These are phyloP conservation scores for Aspergillus clavatus DNA, from an alignment of 2,329 filamentous ascomycete genomes.

Conservation along the genomic window DNA sequence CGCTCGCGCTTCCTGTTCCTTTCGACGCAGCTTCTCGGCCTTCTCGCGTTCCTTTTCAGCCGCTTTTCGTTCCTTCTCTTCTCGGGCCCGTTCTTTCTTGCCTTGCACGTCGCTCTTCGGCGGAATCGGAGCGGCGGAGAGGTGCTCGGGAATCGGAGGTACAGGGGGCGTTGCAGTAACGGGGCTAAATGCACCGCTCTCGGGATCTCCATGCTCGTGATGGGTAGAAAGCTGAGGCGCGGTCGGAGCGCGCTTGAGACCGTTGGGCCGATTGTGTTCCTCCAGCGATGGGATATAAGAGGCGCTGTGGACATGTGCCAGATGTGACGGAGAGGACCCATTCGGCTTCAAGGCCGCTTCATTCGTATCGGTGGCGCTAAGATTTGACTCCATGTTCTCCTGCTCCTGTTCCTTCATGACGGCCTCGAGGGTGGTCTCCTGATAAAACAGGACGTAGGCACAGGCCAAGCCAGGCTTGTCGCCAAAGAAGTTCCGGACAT, in stretches of 20 bases:
- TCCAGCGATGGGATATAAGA: slow-evolving; percentile 32
- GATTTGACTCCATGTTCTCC: slow-evolving; percentile 53
- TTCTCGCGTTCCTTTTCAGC: slow-evolving; percentile 48
- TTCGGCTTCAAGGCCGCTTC: slow-evolving; percentile 29
- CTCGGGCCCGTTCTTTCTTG: slow-evolving; percentile 61
- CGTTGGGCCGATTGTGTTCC: slow-evolving; percentile 30
- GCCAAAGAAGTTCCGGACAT: slow-evolving; percentile 94
- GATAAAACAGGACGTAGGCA: slow-evolving; percentile 96
- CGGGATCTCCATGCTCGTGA: slow-evolving; percentile 27
- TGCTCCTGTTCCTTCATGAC: slow-evolving; percentile 75
- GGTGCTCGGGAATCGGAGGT: slow-evolving; percentile 22
- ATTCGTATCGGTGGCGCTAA: slow-evolving; percentile 46
- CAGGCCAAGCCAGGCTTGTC: slow-evolving; percentile 87
- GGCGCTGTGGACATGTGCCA: slow-evolving; percentile 39
- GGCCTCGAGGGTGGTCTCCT: slow-evolving; percentile 72
- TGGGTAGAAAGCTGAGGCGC: slow-evolving; percentile 46
- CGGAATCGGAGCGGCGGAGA: not conserved
- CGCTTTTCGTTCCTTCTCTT: slow-evolving; percentile 55
- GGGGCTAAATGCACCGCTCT: slow-evolving; percentile 7
- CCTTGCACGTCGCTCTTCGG: slow-evolving; percentile 58
- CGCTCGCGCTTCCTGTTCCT: slow-evolving; percentile 51
- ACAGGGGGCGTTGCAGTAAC: slow-evolving; percentile 13
- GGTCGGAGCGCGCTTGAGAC: slow-evolving; percentile 39
- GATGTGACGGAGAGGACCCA: slow-evolving; percentile 26
- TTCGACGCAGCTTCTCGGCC: slow-evolving; percentile 52